Evolutionary conservation across 1,284 basidiomycete genomes (phyloP), one percentile per base, ranked within the genome.

Genomic region (Grifola frondosa): DNA sequence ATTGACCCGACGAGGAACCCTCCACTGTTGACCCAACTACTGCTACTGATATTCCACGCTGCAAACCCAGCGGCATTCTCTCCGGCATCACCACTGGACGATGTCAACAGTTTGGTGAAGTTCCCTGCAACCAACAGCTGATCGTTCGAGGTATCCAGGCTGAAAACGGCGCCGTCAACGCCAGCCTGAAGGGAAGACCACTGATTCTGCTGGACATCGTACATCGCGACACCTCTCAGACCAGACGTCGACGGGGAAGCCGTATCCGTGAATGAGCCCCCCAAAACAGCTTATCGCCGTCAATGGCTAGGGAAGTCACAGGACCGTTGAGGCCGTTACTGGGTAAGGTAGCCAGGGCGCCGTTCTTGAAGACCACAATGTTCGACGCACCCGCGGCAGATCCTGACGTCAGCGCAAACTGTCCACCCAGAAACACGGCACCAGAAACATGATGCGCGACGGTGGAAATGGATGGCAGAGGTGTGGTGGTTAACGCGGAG

Each of bases 211-310:
- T 67, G 59, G 3, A 91, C 69, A 56, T 94, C 78, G 68, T 96
- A 99, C 42, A 80, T 59, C 0, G 87, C 92, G 29, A 98, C 65
- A 44, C 86, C 77, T 31, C 68, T 66, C 9, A 94, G 68, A 11
- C 64, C 67, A 40, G 80, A 77, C 31, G 73, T 78, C 0, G 80
- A 74, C 24, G 72, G 65, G 6, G 75, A 65, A 5, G 70, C 67
- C 0, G 90, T 90, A 50, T 85, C 80, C 2, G 75, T 79, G 68
- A 98, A 99, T 3, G 81, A 73, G 2, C 95, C 95, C 24, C 92
- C 95, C 33, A 94, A 82, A 80, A 97, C 21, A 98, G 65, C 8
- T 68, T 73, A 54, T 81, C 75, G 28, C 75, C 84, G 33, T 75
- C 63, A 10, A 84, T 59, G 6, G 76, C 69, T 21, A 91, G 64